Evolutionary conservation across 2,329 filamentous ascomycete genomes (phyloP), one percentile per base, ranked within the genome.

Genomic region (Sporothrix schenckii): DNA sequence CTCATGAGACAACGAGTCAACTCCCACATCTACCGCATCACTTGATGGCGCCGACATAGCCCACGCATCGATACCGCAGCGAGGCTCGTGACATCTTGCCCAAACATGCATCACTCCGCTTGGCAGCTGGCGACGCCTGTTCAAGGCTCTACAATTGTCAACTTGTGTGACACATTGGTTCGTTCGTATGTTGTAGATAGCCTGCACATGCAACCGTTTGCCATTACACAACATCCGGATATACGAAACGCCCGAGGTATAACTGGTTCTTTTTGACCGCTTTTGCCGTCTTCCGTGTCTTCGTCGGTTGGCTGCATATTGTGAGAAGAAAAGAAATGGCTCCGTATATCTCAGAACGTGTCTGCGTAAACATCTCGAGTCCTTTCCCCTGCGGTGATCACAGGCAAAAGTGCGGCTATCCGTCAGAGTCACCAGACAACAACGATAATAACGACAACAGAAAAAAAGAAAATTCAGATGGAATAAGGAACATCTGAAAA

Each of bases 341-440:
- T 27, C 44, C 34, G 61, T 65, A 65, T 13, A 34, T 50, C 24
- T 50, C 44, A 65, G 44, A 65, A 50, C 61, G 61, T 49, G 21
- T 16, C 2, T 34, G 24, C 44, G 61, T 44, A 49, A 11, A 24
- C 2, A 16, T 4, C 14, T 50, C 44, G 61, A 65, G 61, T 65
- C 61, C 19, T 50, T 44, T 50, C 44, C 24, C 44, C 44, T 65
- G 44, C 14, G 61, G 24, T 34, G 27, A 65, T 50, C 61, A 63
- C 13, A 24, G 61, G 61, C 27, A 34, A 50, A 34, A 34, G 61
- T 50, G 61, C 61, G 50, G 61, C 61, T 65, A 65, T 34, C 44
- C 44, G 44, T 13, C 61, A 50, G 19, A 14, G 13, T 21, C 34
- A 24, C 34, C 10, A 47, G 7, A 14, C 3, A 53, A 53, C 5